Evolutionary conservation across 2,329 filamentous ascomycete species (phyloP).

Genomic region (Alternaria conjuncta): DNA sequence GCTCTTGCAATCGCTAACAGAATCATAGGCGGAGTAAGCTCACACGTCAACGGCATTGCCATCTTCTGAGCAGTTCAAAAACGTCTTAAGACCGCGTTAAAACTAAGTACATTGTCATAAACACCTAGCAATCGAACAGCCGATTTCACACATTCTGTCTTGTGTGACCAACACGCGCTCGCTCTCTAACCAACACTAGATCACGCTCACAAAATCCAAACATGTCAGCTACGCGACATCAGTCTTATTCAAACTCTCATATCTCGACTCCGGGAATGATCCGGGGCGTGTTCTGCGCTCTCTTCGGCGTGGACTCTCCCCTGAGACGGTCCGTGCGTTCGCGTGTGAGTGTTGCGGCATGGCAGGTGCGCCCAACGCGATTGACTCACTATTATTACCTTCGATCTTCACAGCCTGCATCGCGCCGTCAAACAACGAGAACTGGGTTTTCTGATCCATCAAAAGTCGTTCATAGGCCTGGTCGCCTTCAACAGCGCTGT

Average conservation of each 20-base stretch:
- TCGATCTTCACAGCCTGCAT: background rate
- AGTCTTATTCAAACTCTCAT: background rate
- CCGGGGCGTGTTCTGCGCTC: background rate
- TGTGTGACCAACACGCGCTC: background rate
- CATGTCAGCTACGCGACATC: background rate
- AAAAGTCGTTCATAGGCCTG: background rate
- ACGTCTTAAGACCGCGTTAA: accelerated
- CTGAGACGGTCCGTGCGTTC: background rate
- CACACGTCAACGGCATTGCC: constrained; percentile 53
- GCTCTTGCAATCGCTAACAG: constrained; percentile 1
- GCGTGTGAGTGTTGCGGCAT: background rate
- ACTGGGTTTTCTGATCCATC: background rate
- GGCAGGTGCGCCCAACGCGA: background rate
- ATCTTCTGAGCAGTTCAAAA: constrained; percentile 32
- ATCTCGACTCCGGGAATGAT: background rate
- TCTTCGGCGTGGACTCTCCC: background rate
- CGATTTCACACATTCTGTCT: background rate
- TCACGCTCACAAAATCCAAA: background rate
- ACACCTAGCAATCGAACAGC: background rate
- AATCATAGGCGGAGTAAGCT: constrained; percentile 49
- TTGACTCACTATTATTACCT: background rate
- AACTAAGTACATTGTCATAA: background rate
- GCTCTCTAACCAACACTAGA: background rate
- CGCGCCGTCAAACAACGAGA: background rate
- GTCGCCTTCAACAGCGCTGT: background rate